Conservation (phyloP, 495 filamentous ascomycete species). For the Cryomyces antarcticus region DNA sequence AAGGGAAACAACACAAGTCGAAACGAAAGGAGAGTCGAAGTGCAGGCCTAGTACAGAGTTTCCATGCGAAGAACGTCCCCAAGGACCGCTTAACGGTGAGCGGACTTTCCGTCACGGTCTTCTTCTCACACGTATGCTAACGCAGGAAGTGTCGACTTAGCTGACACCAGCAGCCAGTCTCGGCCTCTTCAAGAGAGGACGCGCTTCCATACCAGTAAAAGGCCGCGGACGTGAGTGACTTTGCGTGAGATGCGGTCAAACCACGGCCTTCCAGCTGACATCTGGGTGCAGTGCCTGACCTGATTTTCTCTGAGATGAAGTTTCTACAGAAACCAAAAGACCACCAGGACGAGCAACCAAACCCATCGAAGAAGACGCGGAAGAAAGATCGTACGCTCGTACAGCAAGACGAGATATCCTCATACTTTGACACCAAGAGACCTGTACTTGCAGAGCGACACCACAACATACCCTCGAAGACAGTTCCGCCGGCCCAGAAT, state of each 20-base stretch:
- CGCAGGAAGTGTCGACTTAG: slow-evolving; percentile 19
- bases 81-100: slow-evolving; percentile 27
- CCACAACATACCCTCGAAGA: slow-evolving; percentile 12
- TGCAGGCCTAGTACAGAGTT: slow-evolving; percentile 36
- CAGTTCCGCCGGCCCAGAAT: no score
- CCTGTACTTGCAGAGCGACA: slow-evolving; percentile 10
- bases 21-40: slow-evolving; percentile 20
- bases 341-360: slow-evolving; percentile 8
- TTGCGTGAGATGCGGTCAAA: neutral
- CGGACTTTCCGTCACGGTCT: neutral
- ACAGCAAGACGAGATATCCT: slow-evolving; percentile 19
- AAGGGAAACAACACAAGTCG: slow-evolving; percentile 15
- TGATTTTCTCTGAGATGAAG: slow-evolving; percentile 46
- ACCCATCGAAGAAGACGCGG: slow-evolving; percentile 4
- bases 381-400: slow-evolving; percentile 12
- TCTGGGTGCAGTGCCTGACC: slow-evolving; percentile 32
- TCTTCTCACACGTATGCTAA: slow-evolving; percentile 6
- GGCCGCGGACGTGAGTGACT: slow-evolving; percentile 24
- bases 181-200: slow-evolving; percentile 56
- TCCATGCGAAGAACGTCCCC: slow-evolving; percentile 41
- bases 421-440: slow-evolving; percentile 17
- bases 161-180: slow-evolving; percentile 28
- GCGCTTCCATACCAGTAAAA: slow-evolving; percentile 35
- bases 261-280: no score
- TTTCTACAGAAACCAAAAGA: slow-evolving; percentile 30